phyloP scores from a whole-genome alignment of 352 stramenopile genomes.

The Detonula confervacea region DNA sequence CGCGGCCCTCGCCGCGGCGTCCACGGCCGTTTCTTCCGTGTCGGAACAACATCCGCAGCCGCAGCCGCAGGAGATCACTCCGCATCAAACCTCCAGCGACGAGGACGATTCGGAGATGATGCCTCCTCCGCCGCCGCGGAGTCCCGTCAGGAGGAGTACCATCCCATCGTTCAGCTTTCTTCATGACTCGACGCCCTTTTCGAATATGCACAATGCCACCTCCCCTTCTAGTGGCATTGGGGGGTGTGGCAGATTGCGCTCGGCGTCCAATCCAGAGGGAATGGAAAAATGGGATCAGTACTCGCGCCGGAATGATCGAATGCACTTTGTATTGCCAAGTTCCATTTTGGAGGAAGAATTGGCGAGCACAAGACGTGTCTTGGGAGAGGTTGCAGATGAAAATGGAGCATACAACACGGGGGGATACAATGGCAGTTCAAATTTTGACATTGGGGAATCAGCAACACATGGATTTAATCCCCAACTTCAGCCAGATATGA shows the following conservation, averaged over 20 bases:
- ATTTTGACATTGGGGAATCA: background rate
- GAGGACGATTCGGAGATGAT: slow-evolving; percentile 67
- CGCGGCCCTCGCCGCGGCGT: slow-evolving; percentile 52
- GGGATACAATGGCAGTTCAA: background rate
- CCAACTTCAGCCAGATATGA: background rate
- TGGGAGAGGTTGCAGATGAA: slow-evolving; percentile 27
- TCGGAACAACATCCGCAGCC: slow-evolving; percentile 9
- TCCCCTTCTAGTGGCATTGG: background rate
- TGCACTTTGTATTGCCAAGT: slow-evolving; percentile 73
- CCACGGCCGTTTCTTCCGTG: slow-evolving; percentile 10
- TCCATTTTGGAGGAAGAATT: slow-evolving; percentile 82
- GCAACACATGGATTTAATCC: background rate
- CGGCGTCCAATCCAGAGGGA: slow-evolving; percentile 82
- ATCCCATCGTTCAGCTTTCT: slow-evolving; percentile 7
- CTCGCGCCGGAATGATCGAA: slow-evolving; percentile 45
- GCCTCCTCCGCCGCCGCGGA: slow-evolving; percentile 56
- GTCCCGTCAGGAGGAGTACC: background rate
- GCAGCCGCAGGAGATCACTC: slow-evolving; percentile 11
- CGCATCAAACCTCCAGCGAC: slow-evolving; percentile 41
- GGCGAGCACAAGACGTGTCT: slow-evolving; percentile 33
- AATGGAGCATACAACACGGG: background rate
- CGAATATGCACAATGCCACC: background rate
- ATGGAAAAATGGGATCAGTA: slow-evolving; percentile 83
- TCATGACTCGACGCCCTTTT: slow-evolving; percentile 8
- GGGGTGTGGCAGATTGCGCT: slow-evolving; percentile 56